Base-by-base conservation (phyloP, 108 stramenopile genomes). In the Mediolabrus comicus region DNA sequence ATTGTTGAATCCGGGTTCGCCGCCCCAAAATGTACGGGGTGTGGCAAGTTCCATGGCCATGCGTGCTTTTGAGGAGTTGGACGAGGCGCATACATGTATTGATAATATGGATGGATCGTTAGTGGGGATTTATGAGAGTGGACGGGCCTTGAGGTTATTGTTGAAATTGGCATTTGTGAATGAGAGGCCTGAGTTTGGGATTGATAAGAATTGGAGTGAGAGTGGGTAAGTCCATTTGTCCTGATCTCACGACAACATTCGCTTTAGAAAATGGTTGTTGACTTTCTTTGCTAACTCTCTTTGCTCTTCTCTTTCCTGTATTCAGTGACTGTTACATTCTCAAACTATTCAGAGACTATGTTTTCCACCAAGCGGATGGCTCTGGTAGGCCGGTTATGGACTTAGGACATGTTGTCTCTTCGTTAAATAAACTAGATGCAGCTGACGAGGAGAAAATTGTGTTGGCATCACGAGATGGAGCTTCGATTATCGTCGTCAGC, bases 271-370 rank as follows among this genome's bases (percentile, higher is more conserved):
- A n/a, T n/a, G n/a, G n/a, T n/a, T n/a, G n/a, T n/a, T n/a, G n/a
- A n/a, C n/a, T n/a, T n/a, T n/a, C n/a, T n/a, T n/a, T n/a, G n/a
- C n/a, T n/a, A n/a, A n/a, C n/a, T 17, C 41, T 2, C 16, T 41
- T 16, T 5, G n/a, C 16, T 17, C 11, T 43, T n/a, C 4, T 43
- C 17, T 17, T 43, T 3, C 17, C 0, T 43, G 39, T 2, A 9
- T 39, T 0, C 0, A 43, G 41, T 43, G 95, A 95, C 65, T 87
- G 90, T 60, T 94, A 94, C 53, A 73, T 95, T 52, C 68, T 97
- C 33, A 93, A 92, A 56, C 79, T 97, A 52, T 97, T 97, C 82
- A 83, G 96, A 57, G 96, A 97, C 82, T 97, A 84, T 78, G 89
- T 91, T n/a, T 92, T 92, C 70, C 91, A 92, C 66, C 92, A 97